These are phyloP conservation scores for Dovyalis caffra DNA, from an alignment of 345 rosid genomes.

Conservation along the genomic window DNA sequence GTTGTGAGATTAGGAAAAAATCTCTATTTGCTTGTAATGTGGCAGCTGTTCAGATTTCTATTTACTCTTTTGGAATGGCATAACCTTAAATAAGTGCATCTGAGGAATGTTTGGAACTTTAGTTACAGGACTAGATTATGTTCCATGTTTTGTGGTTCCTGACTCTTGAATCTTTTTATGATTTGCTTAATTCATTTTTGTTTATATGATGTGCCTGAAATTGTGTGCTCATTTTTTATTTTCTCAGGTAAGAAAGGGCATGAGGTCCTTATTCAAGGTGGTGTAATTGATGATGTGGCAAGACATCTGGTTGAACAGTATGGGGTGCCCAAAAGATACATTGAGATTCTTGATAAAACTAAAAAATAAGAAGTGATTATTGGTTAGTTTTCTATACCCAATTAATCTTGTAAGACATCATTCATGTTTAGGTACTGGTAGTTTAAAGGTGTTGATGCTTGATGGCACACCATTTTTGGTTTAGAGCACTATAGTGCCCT, in stretches of 20 bases:
- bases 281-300: conserved; percentile 81
- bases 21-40: too few species aligned
- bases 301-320: conserved; percentile 78
- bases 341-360: conserved; percentile 94
- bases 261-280: conserved; percentile 92
- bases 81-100: too few species aligned
- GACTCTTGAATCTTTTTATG: background rate
- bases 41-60: too few species aligned
- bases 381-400: conserved; percentile 10
- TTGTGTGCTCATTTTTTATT: background rate
- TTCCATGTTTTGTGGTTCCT: background rate
- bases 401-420: background rate
- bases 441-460: too few species aligned
- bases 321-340: conserved; percentile 79
- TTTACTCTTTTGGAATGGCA: too few species aligned
- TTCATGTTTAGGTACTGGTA: too few species aligned
- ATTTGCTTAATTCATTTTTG: background rate
- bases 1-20: too few species aligned
- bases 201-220: background rate
- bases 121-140: too few species aligned
- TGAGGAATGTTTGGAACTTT: too few species aligned
- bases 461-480: too few species aligned
- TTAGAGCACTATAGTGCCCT: too few species aligned
- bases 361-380: conserved; percentile 45
- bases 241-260: conserved; percentile 88